phyloP scores from a whole-genome alignment of 257 asterid species.

The Knoxia roxburghii region DNA sequence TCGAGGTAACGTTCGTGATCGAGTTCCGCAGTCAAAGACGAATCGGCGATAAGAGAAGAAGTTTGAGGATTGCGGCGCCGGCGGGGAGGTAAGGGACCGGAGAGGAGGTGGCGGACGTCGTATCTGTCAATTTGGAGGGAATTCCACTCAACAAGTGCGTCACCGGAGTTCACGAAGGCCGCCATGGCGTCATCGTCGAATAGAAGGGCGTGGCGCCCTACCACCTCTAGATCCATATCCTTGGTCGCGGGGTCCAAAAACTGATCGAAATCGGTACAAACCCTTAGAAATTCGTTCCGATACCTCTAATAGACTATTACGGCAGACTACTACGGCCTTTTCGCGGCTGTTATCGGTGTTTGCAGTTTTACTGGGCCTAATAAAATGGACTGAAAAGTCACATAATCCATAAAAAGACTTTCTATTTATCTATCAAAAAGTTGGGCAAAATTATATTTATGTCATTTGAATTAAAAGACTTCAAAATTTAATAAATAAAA shows the following conservation, averaged over 20 bases:
- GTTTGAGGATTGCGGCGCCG: slow-evolving; percentile 37
- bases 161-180: slow-evolving; percentile 75
- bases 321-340: no score
- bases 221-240: slow-evolving; percentile 66
- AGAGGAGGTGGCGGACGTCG: slow-evolving; percentile 95
- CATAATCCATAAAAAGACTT: no score
- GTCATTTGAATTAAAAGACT: no score
- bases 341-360: no score
- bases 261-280: neutral
- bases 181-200: slow-evolving; percentile 88
- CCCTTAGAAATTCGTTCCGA: slow-evolving; percentile 1
- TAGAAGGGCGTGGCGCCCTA: slow-evolving; percentile 78
- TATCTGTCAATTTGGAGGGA: slow-evolving; percentile 88
- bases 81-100: slow-evolving; percentile 73
- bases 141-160: slow-evolving; percentile 92
- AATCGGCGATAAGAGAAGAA: slow-evolving; percentile 23
- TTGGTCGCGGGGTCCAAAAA: no score
- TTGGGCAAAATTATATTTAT: no score
- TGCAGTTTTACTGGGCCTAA: no score
- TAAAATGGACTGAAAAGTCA: no score
- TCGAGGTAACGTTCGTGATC: slow-evolving; percentile 80
- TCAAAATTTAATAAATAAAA: no score
- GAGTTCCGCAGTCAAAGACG: slow-evolving; percentile 45
- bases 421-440: no score
- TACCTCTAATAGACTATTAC: no score